These are phyloP conservation scores for Phytophthora uliginosa DNA, from an alignment of 352 stramenopile species.

Conservation along the genomic window DNA sequence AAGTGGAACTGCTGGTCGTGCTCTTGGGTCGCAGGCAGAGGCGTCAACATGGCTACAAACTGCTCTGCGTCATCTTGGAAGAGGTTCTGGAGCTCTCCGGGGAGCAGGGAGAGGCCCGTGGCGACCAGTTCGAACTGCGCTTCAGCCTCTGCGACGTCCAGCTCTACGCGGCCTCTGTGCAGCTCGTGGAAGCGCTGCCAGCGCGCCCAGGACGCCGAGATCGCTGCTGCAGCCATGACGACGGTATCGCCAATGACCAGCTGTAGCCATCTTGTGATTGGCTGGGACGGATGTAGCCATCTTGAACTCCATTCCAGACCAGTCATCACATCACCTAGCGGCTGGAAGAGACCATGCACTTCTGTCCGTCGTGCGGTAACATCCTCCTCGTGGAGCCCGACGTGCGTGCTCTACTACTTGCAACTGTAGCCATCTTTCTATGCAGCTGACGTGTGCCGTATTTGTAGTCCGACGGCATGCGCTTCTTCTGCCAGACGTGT, in stretches of 20 bases:
- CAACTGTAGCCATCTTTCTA: background rate
- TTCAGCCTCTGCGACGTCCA: slow-evolving; percentile 37
- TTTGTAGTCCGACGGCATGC: slow-evolving; percentile 84
- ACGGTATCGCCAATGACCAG: background rate
- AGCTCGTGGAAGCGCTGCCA: slow-evolving; percentile 30
- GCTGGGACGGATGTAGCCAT: background rate
- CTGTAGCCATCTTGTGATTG: slow-evolving; percentile 6
- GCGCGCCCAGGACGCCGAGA: slow-evolving; percentile 31
- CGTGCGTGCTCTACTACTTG: slow-evolving; percentile 38
- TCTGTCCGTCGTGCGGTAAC: slow-evolving; percentile 92
- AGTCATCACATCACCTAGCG: background rate
- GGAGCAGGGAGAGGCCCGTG: slow-evolving; percentile 40
- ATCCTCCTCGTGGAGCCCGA: slow-evolving; percentile 92
- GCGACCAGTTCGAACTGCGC: slow-evolving; percentile 67
- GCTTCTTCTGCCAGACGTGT: slow-evolving; percentile 93
- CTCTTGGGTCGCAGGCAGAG: slow-evolving; percentile 36
- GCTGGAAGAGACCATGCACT: slow-evolving; percentile 69
- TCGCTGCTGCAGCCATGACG: slow-evolving; percentile 3
- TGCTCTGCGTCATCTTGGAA: slow-evolving; percentile 29
- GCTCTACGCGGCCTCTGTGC: background rate
- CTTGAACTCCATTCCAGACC: background rate
- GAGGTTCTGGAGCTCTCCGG: slow-evolving; percentile 36
- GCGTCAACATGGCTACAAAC: slow-evolving; percentile 49
- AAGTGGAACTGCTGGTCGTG: slow-evolving; percentile 55
- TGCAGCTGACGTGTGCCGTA: background rate